phyloP scores from a whole-genome alignment of 257 asterid genomes.

The Voacanga thouarsii region DNA sequence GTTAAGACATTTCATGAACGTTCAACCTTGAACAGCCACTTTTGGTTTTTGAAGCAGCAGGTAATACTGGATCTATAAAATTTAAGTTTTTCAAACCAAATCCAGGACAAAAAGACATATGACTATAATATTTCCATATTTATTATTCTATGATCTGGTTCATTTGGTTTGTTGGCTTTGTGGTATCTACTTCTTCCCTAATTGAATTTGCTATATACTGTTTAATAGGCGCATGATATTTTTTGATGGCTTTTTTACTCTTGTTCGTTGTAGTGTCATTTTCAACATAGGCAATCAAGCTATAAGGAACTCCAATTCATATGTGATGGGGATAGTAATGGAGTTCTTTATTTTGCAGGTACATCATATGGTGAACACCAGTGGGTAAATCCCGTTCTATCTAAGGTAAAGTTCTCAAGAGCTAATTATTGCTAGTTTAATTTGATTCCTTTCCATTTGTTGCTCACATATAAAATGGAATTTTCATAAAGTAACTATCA shows the following conservation, averaged over 20 bases:
- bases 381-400: conserved; percentile 91
- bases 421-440: conserved; percentile 10
- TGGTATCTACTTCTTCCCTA: background rate
- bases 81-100: background rate
- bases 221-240: background rate
- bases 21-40: background rate
- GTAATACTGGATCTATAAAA: background rate
- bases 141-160: background rate
- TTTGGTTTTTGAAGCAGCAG: background rate
- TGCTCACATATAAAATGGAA: background rate
- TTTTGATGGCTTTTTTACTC: conserved; percentile 18
- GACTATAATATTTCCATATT: background rate
- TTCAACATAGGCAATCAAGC: conserved; percentile 82
- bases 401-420: conserved; percentile 53
- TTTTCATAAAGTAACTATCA: conserved; percentile 64
- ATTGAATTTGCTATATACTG: background rate
- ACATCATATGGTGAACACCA: conserved; percentile 92
- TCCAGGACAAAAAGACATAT: background rate
- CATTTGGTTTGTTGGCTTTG: background rate
- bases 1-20: background rate
- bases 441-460: background rate
- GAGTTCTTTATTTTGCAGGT: conserved; percentile 87
- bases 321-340: conserved; percentile 94
- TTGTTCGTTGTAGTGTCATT: conserved; percentile 34
- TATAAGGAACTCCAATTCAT: conserved; percentile 90